phyloP scores from a whole-genome alignment of 225 moss, liverwort and hornwort species.

The Climacium dendroides region DNA sequence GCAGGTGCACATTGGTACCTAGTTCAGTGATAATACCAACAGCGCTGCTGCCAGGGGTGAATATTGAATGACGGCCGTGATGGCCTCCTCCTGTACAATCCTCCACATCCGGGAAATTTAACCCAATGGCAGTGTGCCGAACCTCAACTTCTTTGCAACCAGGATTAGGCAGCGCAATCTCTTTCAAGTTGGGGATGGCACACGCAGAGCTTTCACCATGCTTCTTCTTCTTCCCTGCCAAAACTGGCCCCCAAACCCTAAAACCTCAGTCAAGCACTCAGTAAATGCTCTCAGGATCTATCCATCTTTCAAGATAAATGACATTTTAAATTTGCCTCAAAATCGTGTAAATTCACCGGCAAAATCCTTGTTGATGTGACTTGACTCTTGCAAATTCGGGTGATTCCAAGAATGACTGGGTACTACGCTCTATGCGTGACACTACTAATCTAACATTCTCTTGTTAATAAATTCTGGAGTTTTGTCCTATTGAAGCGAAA shows the following conservation, averaged over 20 bases:
- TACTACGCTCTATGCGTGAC: background rate
- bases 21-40: constrained; percentile 39
- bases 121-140: constrained; percentile 28
- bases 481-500: no score
- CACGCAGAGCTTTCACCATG: constrained; percentile 44
- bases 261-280: background rate
- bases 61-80: background rate
- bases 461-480: background rate
- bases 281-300: background rate
- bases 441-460: background rate
- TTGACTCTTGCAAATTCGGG: background rate
- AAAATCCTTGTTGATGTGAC: background rate
- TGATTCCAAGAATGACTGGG: background rate
- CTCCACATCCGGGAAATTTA: constrained; percentile 13
- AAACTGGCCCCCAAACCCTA: background rate
- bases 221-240: background rate
- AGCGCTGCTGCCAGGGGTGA: constrained; percentile 26
- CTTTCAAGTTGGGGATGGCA: constrained; percentile 32
- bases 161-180: constrained; percentile 35
- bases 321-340: background rate
- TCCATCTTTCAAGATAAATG: background rate
- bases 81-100: background rate
- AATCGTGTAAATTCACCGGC: background rate
- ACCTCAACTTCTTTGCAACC: constrained; percentile 19
- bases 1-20: background rate